Evolutionary conservation across 2,329 filamentous ascomycete species (phyloP).

Genomic region (Pseudofabraea citricarpa): DNA sequence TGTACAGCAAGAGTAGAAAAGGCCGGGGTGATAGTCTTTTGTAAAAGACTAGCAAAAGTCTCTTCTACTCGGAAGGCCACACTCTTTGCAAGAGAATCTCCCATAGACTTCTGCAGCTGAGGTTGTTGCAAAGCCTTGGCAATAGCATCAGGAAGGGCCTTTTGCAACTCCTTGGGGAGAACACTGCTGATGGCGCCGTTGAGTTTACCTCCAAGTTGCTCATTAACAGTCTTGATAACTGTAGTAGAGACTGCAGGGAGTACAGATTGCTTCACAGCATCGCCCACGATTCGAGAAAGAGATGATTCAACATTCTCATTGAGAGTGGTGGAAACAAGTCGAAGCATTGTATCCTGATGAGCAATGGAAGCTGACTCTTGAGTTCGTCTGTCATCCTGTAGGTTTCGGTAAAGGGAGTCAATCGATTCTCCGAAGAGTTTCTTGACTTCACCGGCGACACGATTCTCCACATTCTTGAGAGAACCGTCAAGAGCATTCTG

Average conservation of each 20-base stretch:
- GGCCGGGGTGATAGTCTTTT: constrained; percentile 59
- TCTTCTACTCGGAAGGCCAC: constrained; percentile 66
- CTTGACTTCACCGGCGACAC: constrained; percentile 42
- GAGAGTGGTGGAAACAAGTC: constrained; percentile 62
- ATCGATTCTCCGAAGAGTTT: constrained; percentile 52
- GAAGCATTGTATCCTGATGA: constrained; percentile 66
- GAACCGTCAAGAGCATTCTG: constrained; percentile 36
- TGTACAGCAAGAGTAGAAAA: constrained; percentile 61
- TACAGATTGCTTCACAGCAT: constrained; percentile 64
- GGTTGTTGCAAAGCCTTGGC: constrained; percentile 66
- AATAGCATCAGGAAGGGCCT: constrained; percentile 62
- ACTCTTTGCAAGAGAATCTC: constrained; percentile 65
- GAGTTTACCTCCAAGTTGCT: constrained; percentile 66
- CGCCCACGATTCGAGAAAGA: constrained; percentile 46
- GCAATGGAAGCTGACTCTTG: constrained; percentile 57
- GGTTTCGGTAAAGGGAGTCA: constrained; percentile 55
- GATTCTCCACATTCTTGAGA: constrained; percentile 41
- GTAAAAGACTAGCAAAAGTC: constrained; percentile 57
- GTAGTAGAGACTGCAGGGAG: constrained; percentile 69
- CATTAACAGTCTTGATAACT: constrained; percentile 63
- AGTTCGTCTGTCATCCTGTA: constrained; percentile 63
- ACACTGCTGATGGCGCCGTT: constrained; percentile 17
- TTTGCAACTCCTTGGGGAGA: constrained; percentile 63
- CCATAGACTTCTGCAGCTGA: constrained; percentile 66
- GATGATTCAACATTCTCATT: constrained; percentile 60